These are phyloP conservation scores for Novymonas esmeraldas DNA, from an alignment of 208 protist species.

Conservation along the genomic window DNA sequence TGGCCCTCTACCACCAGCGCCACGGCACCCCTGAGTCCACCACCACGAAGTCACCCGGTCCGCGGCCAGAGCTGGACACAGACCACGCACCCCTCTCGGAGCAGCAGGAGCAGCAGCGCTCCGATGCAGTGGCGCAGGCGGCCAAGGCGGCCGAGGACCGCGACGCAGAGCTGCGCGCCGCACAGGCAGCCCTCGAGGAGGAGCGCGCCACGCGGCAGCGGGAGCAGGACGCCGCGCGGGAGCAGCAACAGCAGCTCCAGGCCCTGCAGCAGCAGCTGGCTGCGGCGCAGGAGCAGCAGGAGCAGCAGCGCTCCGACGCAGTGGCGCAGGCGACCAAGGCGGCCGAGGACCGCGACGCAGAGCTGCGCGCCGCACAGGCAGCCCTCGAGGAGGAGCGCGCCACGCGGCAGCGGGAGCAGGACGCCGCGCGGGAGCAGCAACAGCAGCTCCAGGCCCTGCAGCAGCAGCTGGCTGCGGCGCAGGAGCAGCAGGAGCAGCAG, in stretches of 20 bases:
- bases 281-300: background rate
- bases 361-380: conserved; percentile 4
- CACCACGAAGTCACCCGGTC: no score
- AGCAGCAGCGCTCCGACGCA: conserved; percentile 10
- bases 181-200: conserved; percentile 27
- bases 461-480: conserved; percentile 3
- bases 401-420: conserved; percentile 4
- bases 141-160: no score
- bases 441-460: conserved; percentile 1
- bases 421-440: background rate
- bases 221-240: conserved; percentile 2
- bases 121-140: no score
- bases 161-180: no score
- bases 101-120: conserved; percentile 7
- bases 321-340: conserved; percentile 16
- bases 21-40: conserved; percentile 1
- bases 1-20: conserved; percentile 19
- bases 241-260: background rate
- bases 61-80: conserved; percentile 6
- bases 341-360: conserved; percentile 1
- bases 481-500: background rate
- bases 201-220: conserved; percentile 21
- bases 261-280: conserved; percentile 6
- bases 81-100: conserved; percentile 11
- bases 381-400: conserved; percentile 2